A percentile compares a stretch with the other conserved stretches of the same genome.
phyloP scores from a whole-genome alignment of 108 stramenopile species.

The Pseudonitzschia pungens region DNA sequence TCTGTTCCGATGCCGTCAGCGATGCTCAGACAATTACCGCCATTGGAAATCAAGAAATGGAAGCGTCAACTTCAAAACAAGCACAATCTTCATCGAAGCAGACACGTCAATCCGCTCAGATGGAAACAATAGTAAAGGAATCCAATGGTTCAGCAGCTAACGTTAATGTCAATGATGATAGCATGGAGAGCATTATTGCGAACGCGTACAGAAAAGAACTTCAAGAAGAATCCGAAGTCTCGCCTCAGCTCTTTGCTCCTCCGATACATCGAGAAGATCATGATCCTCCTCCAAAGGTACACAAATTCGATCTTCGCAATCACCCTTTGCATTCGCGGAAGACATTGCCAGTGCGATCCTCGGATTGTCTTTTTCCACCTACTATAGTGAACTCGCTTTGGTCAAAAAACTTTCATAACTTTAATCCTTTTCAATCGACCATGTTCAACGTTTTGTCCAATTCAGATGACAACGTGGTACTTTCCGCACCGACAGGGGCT shows the following conservation, averaged over 20 bases:
- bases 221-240: conserved; percentile 33
- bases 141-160: not conserved
- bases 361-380: conserved; percentile 43
- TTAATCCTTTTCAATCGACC: conserved; percentile 85
- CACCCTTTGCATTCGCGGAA: conserved; percentile 48
- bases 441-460: conserved; percentile 49
- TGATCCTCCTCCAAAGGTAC: conserved; percentile 39
- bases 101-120: not conserved
- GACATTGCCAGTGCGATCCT: conserved; percentile 36
- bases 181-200: not conserved
- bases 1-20: not conserved
- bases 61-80: not conserved
- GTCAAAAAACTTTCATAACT: conserved; percentile 54
- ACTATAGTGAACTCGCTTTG: conserved; percentile 54
- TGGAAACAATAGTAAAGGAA: not conserved
- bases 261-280: not conserved
- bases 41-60: not conserved
- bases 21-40: not conserved
- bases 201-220: not conserved
- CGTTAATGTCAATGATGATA: not conserved
- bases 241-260: conserved; percentile 36
- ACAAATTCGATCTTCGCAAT: conserved; percentile 45
- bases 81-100: not conserved
- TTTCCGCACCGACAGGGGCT: conserved; percentile 98
- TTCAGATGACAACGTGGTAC: conserved; percentile 89